Evolutionary conservation across 129 eudicot species (phyloP), one percentile per base, ranked within the genome.

Genomic region (Chrysanthemum seticuspe): DNA sequence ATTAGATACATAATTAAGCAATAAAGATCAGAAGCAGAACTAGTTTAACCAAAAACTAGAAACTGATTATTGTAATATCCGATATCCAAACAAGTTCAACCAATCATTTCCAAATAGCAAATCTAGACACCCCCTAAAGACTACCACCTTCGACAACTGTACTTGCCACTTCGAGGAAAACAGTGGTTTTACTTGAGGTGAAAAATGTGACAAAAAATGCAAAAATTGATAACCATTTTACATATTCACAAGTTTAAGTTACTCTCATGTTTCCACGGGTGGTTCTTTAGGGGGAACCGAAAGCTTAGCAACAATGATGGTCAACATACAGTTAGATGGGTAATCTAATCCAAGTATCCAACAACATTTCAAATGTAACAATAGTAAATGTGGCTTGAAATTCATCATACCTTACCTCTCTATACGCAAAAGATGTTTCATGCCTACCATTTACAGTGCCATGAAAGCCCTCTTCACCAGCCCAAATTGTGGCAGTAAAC

Each of bases 361-460:
- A 19, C 34, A 70, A 23, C 11, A 62, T 34, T 62, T 40, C 18
- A 59, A 16, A 68, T 56, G 23, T 45, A 76, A 54, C 67, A 62
- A 61, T 45, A 70, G 71, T n/a, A 16, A 51, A 49, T 78, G 40
- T 45, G 72, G 36, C 59, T 50, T 66, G 49, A 65, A 74, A 49
- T 47, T 68, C 64, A 64, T 51, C 77, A 62, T 78, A 71, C 79
- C 80, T 72, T 73, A 91, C 97, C 89, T 91, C 85, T 86, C 92
- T 84, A 77, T 88, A 91, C 5, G 76, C 83, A 44, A 91, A 88
- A 57, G 97, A 91, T 13, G 97, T 88, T 68, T 88, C 95, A 63
- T 91, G 95, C 74, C 97, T 88, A 84, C 97, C 97, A 75, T 91
- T 91, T 18, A 91, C 90, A 14, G 96, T 90, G 84, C 85, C 79